phyloP scores from a whole-genome alignment of 495 filamentous ascomycete species.

The Penicillium cosmopolitanum region DNA sequence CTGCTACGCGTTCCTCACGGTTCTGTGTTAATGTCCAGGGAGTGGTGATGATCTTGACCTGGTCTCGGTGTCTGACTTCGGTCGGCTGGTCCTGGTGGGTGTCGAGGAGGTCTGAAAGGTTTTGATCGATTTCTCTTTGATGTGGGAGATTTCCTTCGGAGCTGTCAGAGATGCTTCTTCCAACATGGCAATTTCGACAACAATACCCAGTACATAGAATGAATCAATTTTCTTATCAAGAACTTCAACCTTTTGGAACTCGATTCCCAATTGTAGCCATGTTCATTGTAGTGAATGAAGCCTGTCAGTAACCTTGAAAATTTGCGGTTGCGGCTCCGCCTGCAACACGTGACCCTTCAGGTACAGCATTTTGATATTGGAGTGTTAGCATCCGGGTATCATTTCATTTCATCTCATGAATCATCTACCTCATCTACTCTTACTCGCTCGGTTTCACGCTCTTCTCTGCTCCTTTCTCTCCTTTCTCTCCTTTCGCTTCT shows the following conservation, averaged over 20 bases:
- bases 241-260: too few species aligned
- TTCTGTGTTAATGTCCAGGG: conserved; percentile 53
- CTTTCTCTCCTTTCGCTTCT: conserved; percentile 25
- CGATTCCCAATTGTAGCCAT: too few species aligned
- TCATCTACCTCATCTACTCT: not conserved
- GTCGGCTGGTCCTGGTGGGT: conserved; percentile 66
- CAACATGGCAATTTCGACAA: too few species aligned
- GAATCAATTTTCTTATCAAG: too few species aligned
- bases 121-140: conserved; percentile 23
- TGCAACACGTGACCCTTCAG: too few species aligned
- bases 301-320: too few species aligned
- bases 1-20: conserved; percentile 35
- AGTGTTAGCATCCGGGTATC: not conserved
- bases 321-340: too few species aligned
- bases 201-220: too few species aligned
- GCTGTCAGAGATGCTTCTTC: not conserved
- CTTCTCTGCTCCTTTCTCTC: conserved; percentile 12
- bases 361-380: not conserved
- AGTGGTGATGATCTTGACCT: conserved; percentile 77
- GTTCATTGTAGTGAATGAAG: too few species aligned
- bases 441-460: conserved; percentile 7
- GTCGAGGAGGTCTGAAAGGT: conserved; percentile 74
- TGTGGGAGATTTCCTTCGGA: conserved; percentile 13
- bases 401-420: not conserved
- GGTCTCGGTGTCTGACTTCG: conserved; percentile 63